Evolutionary conservation across 2,329 filamentous ascomycete species (phyloP), one percentile per base, ranked within the genome.

Genomic region (Aspergillus sergii): DNA sequence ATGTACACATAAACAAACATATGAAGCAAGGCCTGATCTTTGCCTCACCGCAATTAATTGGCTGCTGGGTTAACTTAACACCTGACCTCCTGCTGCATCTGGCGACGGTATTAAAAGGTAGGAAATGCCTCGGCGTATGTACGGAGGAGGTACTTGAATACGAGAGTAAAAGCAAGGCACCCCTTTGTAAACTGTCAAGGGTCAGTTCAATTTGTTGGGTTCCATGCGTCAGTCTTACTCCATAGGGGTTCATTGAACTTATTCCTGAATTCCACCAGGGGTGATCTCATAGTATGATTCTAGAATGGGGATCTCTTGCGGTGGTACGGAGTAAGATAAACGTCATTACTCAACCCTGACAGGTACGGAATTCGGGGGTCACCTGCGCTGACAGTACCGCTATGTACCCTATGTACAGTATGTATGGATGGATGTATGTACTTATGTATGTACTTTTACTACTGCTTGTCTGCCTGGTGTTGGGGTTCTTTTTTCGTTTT

Each of bases 11-110:
- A 28, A 19, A 50, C 26, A 30, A 5, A 9, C 16, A 50, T 50
- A 30, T 28, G 26, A 51, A 51, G 48, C 28, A 51, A 32, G 26
- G 28, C 9, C 14, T n/a, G 4, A 30, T 32, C 16, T 32, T 19
- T 51, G 26, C 48, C 28, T 32, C 34, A 16, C 48, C 28, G 28
- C 21, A 32, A 51, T 32, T 19, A 50, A 8, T 30, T 50, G 16
- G 46, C 9, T n/a, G 21, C 48, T 2, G 16, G 7, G 8, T 11
- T 16, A 32, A 32, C 10, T 32, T 32, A 32, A 51, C 54, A 61
- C 59, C 45, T 57, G 59, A 61, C 59, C 59, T 34, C 45, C 45
- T 61, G 16, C 59, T 61, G 32, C 59, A 57, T 61, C 43, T 26
- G 43, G 57, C 30, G 45, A 41, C 28, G 39, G 39, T 41, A 41